Evolutionary conservation across 768 basidiomycete genomes (phyloP), one percentile per base, ranked within the genome.

Genomic region (Kwoniella botswanensis): DNA sequence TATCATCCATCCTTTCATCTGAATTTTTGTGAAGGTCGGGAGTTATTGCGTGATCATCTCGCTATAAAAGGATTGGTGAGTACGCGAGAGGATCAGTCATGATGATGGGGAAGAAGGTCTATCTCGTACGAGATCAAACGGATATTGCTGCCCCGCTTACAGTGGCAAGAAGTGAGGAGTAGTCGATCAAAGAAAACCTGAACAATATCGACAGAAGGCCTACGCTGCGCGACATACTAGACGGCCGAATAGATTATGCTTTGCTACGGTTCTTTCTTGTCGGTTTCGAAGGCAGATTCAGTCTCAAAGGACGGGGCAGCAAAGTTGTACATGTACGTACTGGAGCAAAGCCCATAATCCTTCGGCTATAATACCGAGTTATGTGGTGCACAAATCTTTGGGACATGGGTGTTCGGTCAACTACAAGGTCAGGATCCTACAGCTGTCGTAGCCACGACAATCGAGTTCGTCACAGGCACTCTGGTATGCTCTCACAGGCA

Each of bases 1-100:
- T 24, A 10, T n/a, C n/a, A n/a, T n/a, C n/a, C n/a, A n/a, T 58
- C 57, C 29, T 58, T 58, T 58, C 10, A 58, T 50, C 15, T 50
- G 46, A 18, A 17, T 13, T 35, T 7, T 35, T 9, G 0, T 35
- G 7, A 35, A 35, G 35, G 35, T 7, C 35, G 35, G 15, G 57
- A 21, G 13, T 21, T 4, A 58, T 58, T 58, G 57, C 57, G 35
- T 58, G 57, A 58, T 58, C 26, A 29, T 17, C 21, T 12, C 57
- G 4, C 13, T 58, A 13, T 56, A 21, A 58, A 58, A 35, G 57
- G 57, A 35, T 35, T 15, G 46, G 12, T 35, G 1, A 21, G 24
- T 26, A 24, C 15, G 26, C 1, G 26, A 50, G 17, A 50, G 18
- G 46, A 50, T 13, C 4, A 15, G 0, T 50, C 4, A 10, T 0